Evolutionary conservation across 148 eudicot species (phyloP), one percentile per base, ranked within the genome.

Genomic region (Hydrangea macrophylla): DNA sequence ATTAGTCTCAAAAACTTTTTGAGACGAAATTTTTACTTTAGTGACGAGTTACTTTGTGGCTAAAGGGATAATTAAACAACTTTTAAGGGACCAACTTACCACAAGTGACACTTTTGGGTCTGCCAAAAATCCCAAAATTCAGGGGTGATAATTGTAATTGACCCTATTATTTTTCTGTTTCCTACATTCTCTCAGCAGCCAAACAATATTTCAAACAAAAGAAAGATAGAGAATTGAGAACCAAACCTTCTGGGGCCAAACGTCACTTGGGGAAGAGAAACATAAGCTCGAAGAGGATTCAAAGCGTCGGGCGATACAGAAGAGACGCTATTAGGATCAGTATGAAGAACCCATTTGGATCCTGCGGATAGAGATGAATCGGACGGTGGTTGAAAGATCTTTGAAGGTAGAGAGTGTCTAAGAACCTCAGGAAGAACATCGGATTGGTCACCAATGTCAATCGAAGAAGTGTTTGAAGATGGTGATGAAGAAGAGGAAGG

Each of bases 191-290:
- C 17, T 15, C 53, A 50, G 22, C 65, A 58, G 23, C 28, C 9
- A 37, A 48, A 32, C 23, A 35, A 8, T 13, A 12, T 15, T 22
- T n/a, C 2, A 42, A 42, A 7, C 5, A 28, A 37, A 32, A 42
- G 23, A 66, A 18, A 54, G 23, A 60, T n/a, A 64, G 11, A 63
- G 66, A 65, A 24, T n/a, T 1, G 0, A 92, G n/a, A n/a, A n/a
- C n/a, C n/a, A n/a, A n/a, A n/a, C 98, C 98, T 86, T 72, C 73
- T 92, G 59, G 92, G 90, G 69, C 98, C 98, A 71, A 92, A 84
- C 1, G 94, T 88, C 67, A 90, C 90, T 64, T 86, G 98, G 0
- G 98, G 96, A 32, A 92, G 81, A 58, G 98, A 86, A 56, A 88
- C 80, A 64, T 78, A 84, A 67, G 71, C 94, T 48, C 85, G 78